A percentile compares a stretch with the other conserved stretches of the same genome.
phyloP scores from a whole-genome alignment of 768 basidiomycete genomes.

The Mycena epipterygia region DNA sequence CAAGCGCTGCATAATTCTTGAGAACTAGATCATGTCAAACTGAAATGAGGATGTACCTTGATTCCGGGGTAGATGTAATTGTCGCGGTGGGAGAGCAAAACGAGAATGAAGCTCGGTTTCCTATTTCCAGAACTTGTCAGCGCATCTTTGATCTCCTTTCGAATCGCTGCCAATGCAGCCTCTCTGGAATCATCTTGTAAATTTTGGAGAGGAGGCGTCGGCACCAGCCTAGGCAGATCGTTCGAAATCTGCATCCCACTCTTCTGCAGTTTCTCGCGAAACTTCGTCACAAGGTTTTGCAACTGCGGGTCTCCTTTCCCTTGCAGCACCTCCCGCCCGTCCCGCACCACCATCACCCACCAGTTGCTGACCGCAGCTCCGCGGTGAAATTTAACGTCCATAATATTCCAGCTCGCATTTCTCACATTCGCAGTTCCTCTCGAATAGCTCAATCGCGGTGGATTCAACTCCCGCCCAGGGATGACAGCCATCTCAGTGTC shows the following conservation, averaged over 20 bases:
- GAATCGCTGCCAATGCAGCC: constrained; percentile 55
- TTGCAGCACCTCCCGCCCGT: constrained; percentile 54
- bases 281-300: constrained; percentile 60
- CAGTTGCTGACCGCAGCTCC: constrained; percentile 68
- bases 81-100: constrained; percentile 76
- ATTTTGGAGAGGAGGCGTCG: constrained; percentile 46
- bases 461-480: constrained; percentile 73
- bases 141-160: constrained; percentile 52
- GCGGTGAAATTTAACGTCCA: constrained; percentile 75
- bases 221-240: constrained; percentile 51
- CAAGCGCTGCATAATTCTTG: constrained; percentile 58
- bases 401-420: constrained; percentile 84
- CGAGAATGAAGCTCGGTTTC: constrained; percentile 76
- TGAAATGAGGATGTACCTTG: constrained; percentile 56
- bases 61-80: constrained; percentile 86
- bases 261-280: constrained; percentile 64
- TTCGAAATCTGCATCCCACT: constrained; percentile 71
- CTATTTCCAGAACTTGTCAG: constrained; percentile 38
- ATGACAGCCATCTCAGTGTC: constrained; percentile 70
- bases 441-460: constrained; percentile 71
- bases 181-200: constrained; percentile 52
- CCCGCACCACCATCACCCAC: constrained; percentile 77
- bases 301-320: constrained; percentile 61
- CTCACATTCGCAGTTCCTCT: constrained; percentile 58
- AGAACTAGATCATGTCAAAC: background rate